Base-by-base conservation (phyloP, 2,329 filamentous ascomycete species). In the Aspergillus sp. region DNA sequence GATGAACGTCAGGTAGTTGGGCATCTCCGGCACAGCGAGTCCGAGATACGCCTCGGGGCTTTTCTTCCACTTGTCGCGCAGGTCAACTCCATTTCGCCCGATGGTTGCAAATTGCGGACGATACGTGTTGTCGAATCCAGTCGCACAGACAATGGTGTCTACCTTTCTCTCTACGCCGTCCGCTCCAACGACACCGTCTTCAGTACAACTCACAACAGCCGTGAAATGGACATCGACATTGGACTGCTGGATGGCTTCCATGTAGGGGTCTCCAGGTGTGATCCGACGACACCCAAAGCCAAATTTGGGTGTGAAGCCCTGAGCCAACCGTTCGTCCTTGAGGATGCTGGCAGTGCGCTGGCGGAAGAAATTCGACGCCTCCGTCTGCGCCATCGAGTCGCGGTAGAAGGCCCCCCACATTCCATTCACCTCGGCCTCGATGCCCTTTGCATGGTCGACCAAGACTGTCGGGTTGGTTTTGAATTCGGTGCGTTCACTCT, bases 221-320 rank as follows among this genome's bases (percentile, higher is more conserved):
- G 75, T 73, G 20, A 71, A 73, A 37, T 80, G 73, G 4, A 75
- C 73, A 20, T 72, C 63, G 6, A 82, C 77, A 44, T 84, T 82
- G 12, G 72, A 67, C 53, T 77, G 61, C 4, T 69, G 69, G 11
- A 79, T 67, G 0, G 77, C 73, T 61, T 79, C 71, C 20, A 80
- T 69, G 56, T 77, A 80, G 8, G 76, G 75, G 5, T 71, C 72
- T 3, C 75, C 77, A 3, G 77, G 77, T 1, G 77, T 79, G 0
- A 73, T 64, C 50, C 77, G 66, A 19, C 76, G 66, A 58, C 77
- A 79, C 13, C 77, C 75, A 13, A 52, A 52, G 5, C 50, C 50
- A 33, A 52, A 52, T 3, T 13, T 24, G 13, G 51, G 46, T 27
- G 51, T 42, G 24, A 42, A 42, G 13, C 40, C 45, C 20, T 46